Evolutionary conservation across 176 grass and related monocot genomes (phyloP).

Genomic region (Juncus inflexus): DNA sequence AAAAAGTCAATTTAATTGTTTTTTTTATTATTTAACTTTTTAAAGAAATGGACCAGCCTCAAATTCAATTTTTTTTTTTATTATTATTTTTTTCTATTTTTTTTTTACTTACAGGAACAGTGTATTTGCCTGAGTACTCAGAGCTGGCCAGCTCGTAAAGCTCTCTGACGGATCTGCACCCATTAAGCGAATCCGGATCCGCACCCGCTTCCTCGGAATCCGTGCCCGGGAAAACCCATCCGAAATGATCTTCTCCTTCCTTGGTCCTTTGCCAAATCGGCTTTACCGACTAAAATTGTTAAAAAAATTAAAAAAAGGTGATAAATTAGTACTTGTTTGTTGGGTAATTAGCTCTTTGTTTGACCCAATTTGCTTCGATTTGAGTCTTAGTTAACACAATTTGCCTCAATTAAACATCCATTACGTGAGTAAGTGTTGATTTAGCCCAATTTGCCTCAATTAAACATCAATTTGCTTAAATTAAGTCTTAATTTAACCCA

Average conservation of each 20-base stretch:
- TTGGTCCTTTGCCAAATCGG: slow-evolving; percentile 85
- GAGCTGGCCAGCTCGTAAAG: slow-evolving; percentile 78
- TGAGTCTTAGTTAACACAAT: too few species aligned
- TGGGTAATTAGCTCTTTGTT: not conserved
- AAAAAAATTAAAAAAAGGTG: not conserved
- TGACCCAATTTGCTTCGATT: too few species aligned
- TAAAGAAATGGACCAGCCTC: too few species aligned
- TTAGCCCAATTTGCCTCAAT: too few species aligned
- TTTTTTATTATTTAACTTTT: too few species aligned
- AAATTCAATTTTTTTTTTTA: too few species aligned
- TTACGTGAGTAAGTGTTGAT: too few species aligned
- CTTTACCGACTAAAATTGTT: slow-evolving; percentile 46
- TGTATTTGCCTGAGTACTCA: slow-evolving; percentile 75
- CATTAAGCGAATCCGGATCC: slow-evolving; percentile 57
- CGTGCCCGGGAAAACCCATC: slow-evolving; percentile 73
- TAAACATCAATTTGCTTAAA: too few species aligned
- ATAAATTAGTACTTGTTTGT: not conserved
- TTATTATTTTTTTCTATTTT: too few species aligned
- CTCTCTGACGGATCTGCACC: slow-evolving; percentile 59
- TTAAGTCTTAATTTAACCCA: too few species aligned
- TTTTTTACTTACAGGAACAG: slow-evolving; percentile 51
- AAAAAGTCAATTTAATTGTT: too few species aligned
- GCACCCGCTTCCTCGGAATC: slow-evolving; percentile 60
- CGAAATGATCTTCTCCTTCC: slow-evolving; percentile 67
- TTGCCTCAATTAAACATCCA: too few species aligned